Percentiles rank a stretch among this genome's conserved stretches.
These are phyloP conservation scores for Metschnikowia proteae DNA, from an alignment of 805 yeast species.

Conservation along the genomic window DNA sequence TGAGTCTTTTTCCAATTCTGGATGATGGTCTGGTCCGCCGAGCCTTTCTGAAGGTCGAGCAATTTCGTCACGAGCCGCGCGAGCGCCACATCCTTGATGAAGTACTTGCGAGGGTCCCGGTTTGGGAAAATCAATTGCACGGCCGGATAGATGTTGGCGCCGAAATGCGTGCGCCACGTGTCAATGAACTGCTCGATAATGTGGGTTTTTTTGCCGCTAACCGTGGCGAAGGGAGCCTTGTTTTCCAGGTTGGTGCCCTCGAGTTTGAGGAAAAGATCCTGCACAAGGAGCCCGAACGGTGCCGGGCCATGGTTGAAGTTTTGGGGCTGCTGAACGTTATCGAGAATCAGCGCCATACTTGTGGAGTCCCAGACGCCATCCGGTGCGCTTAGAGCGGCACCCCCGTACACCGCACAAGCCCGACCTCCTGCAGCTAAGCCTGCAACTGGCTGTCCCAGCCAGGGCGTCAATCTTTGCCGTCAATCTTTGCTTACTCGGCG, in stretches of 20 bases:
- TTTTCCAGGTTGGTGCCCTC: conserved; percentile 15
- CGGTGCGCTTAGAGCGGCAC: not conserved
- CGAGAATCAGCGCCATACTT: conserved; percentile 12
- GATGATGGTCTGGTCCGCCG: conserved; percentile 52
- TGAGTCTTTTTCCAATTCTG: conserved; percentile 35
- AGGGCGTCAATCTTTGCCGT: too few relatives aligned
- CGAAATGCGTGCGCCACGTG: conserved; percentile 35
- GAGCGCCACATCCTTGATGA: conserved; percentile 60
- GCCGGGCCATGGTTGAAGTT: conserved; percentile 15
- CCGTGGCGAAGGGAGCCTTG: conserved; percentile 16
- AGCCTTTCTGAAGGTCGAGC: conserved; percentile 54
- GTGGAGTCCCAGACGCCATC: not conserved
- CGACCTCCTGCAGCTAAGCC: too few relatives aligned
- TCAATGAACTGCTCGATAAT: conserved; percentile 27
- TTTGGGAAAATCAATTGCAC: conserved; percentile 59
- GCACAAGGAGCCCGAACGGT: conserved; percentile 18
- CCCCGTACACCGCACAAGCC: not conserved
- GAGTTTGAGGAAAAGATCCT: conserved; percentile 16
- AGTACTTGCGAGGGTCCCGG: conserved; percentile 58
- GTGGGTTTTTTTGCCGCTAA: conserved; percentile 16
- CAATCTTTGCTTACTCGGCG: too few relatives aligned
- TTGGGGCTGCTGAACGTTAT: conserved; percentile 13
- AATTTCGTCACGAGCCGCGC: conserved; percentile 47
- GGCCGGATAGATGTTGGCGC: conserved; percentile 59
- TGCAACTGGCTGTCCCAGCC: too few relatives aligned